Evolutionary conservation across 2,329 filamentous ascomycete genomes (phyloP), one percentile per base, ranked within the genome.

Genomic region (Cercospora nicotianae): DNA sequence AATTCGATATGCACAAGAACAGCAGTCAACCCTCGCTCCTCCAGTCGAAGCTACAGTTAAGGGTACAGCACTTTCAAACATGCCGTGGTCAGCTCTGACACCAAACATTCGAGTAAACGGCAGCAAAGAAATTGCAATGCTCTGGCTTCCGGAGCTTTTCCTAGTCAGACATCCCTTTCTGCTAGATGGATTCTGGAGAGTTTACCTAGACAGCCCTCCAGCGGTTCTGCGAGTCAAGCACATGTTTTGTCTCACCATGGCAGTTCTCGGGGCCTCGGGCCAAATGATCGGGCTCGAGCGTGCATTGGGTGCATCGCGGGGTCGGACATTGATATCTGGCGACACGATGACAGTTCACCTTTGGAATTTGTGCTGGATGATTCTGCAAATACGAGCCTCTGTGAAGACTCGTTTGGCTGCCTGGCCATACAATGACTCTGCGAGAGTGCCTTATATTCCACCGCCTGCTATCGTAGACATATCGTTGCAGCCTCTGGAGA

Each of bases 121-220:
- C 28, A 16, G n/a, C 30, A 39, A 65, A 39, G 45, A 60, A 53
- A 51, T 59, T 16, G 18, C 63, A 45, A 30, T 60, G 36, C 16
- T 39, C 5, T 69, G 67, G 67, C 58, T 69, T 20, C 65, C 65
- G 26, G 66, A 70, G 33, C 65, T 68, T 2, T 61, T 67, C 39
- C 48, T 64, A n/a, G 60, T 66, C 18, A 62, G 45, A 39, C 66
- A 70, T 68, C 68, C 68, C 2, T 61, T 64, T 23, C 60, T 62
- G 57, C 63, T 63, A 23, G 39, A 65, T 30, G 13, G 28, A 3
- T 63, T 59, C 28, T 69, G 68, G 62, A 62, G 51, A 28, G 31
- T 42, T 10, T 36, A 48, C 33, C 30, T 60, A 1, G 31, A 55
- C 20, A 59, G 28, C 9, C 30, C 28, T 20, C 57, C 57, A 5